A percentile compares a stretch with the other conserved stretches of the same genome.
Evolutionary conservation across 768 basidiomycete species (phyloP).

Genomic region (Rhizopogon vesiculosus): DNA sequence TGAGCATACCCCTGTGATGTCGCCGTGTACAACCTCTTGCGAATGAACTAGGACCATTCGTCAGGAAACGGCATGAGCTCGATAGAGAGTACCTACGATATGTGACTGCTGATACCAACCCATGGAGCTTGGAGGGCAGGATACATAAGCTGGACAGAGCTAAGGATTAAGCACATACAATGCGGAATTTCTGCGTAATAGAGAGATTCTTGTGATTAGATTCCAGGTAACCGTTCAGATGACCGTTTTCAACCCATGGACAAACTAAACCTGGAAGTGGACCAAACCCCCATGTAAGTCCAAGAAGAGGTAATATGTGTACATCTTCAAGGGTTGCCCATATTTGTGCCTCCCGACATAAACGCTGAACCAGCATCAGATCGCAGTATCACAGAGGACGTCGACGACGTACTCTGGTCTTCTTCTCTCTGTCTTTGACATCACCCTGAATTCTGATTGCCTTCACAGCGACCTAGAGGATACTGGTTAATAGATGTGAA

Average conservation of each 20-base stretch:
- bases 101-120: slow-evolving; percentile 34
- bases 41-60: slow-evolving; percentile 1
- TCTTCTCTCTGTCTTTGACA: background rate
- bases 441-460: background rate
- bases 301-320: slow-evolving; percentile 33
- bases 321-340: slow-evolving; percentile 36
- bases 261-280: slow-evolving; percentile 34
- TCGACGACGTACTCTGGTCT: background rate
- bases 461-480: slow-evolving; percentile 4
- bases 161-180: slow-evolving; percentile 21
- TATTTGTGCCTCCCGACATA: slow-evolving; percentile 31
- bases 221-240: slow-evolving; percentile 33
- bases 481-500: background rate
- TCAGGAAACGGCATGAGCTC: background rate
- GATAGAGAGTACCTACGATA: slow-evolving; percentile 26
- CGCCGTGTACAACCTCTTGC: slow-evolving; percentile 1
- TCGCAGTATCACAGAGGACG: background rate
- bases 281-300: slow-evolving; percentile 33
- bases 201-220: slow-evolving; percentile 30
- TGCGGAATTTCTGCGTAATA: slow-evolving; percentile 28
- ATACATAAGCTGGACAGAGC: background rate
- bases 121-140: slow-evolving; percentile 26
- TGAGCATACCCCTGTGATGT: slow-evolving; percentile 4
- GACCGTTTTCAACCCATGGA: slow-evolving; percentile 38
- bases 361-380: slow-evolving; percentile 3